Evolutionary conservation across 352 stramenopile genomes (phyloP).

Genomic region (Phytopythium sindhum): DNA sequence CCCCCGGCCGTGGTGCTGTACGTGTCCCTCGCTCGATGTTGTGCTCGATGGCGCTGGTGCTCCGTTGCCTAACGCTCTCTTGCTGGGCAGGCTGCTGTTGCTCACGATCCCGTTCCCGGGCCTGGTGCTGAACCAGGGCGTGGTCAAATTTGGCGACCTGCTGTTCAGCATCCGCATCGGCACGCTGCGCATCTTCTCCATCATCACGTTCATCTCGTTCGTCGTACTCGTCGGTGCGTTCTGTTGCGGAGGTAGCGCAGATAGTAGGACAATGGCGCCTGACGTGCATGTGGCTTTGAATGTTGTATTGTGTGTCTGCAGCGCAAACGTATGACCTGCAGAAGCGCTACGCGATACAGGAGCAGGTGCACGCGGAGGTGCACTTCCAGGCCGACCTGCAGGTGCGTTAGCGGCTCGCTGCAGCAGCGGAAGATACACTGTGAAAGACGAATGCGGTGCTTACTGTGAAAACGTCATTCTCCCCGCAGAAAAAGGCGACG

Average conservation of each 20-base stretch:
- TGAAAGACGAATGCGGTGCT: neutral
- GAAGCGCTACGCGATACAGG: conserved; percentile 51
- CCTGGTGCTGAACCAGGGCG: conserved; percentile 50
- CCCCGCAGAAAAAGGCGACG: conserved; percentile 59
- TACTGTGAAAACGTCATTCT: conserved; percentile 1
- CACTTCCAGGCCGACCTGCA: conserved; percentile 75
- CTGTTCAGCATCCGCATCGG: conserved; percentile 74
- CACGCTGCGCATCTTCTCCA: conserved; percentile 64
- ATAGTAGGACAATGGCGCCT: neutral
- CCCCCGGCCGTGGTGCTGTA: conserved; percentile 77
- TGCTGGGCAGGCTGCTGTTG: conserved; percentile 47
- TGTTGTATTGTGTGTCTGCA: conserved; percentile 7
- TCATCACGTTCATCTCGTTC: conserved; percentile 77
- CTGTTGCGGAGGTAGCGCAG: neutral
- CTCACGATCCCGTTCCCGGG: conserved; percentile 77
- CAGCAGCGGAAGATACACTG: too few species aligned
- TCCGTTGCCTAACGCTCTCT: neutral
- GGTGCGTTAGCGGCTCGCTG: conserved; percentile 29
- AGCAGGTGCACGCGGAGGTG: conserved; percentile 30
- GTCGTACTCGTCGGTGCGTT: conserved; percentile 42
- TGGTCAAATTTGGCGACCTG: conserved; percentile 72
- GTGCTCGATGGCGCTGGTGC: too few species aligned
- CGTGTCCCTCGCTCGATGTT: neutral
- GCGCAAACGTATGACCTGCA: conserved; percentile 79
- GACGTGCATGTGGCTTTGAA: neutral